These are phyloP conservation scores for Mortierella sp. DNA, from an alignment of 371 early-diverging fungal genomes.

Conservation along the genomic window DNA sequence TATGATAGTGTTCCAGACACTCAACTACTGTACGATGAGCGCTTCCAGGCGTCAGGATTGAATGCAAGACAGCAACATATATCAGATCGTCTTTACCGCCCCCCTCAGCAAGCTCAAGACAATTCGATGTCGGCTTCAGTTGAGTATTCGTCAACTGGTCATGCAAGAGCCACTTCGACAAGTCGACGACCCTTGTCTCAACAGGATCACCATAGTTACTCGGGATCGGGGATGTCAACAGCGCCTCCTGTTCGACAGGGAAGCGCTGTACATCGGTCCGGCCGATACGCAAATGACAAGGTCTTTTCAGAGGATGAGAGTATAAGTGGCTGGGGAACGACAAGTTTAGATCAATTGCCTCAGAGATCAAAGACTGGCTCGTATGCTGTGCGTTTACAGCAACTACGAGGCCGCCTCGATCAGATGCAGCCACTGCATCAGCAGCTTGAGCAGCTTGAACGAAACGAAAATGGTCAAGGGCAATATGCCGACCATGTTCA, in stretches of 20 bases:
- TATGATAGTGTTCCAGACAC: not conserved
- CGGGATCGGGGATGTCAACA: not conserved
- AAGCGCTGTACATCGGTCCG: conserved; percentile 14
- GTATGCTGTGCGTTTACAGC: conserved; percentile 11
- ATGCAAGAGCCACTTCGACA: not conserved
- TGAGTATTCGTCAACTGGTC: conserved; percentile 8
- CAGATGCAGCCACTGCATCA: conserved; percentile 27
- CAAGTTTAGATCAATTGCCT: conserved; percentile 4
- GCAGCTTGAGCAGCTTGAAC: conserved; percentile 24
- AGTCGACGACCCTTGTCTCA: conserved; percentile 32
- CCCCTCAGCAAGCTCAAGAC: not conserved
- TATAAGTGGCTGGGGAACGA: conserved; percentile 20
- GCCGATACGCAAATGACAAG: conserved; percentile 15
- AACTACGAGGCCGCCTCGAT: conserved; percentile 12
- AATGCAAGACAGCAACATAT: conserved; percentile 4
- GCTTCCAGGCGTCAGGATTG: not conserved
- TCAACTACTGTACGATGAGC: not conserved
- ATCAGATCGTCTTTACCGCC: not conserved
- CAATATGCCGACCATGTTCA: conserved; percentile 5
- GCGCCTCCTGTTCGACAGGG: conserved; percentile 11
- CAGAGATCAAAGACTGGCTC: conserved; percentile 4
- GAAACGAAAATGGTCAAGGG: not conserved
- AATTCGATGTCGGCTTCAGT: conserved; percentile 9
- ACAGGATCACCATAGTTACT: conserved; percentile 21
- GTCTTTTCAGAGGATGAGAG: conserved; percentile 45